Evolutionary conservation across 108 stramenopile genomes (phyloP), one percentile per base, ranked within the genome.

Genomic region (Pseudonitzschia multiseries): DNA sequence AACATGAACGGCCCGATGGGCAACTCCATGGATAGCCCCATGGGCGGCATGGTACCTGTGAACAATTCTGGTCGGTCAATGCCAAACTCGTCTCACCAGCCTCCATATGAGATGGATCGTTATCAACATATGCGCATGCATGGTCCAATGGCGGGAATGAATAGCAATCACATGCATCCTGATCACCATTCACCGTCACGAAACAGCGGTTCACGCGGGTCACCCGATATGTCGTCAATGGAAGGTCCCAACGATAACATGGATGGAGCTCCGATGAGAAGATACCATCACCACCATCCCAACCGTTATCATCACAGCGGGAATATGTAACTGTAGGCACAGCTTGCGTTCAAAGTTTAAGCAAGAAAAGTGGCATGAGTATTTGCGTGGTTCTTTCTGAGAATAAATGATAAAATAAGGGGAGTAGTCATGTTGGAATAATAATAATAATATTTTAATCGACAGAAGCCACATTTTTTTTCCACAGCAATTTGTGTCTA

Each of bases 231-330:
- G 54, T 2, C 22, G 20, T 24, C 54, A 24, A 22, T 20, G 9
- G 54, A 56, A 21, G 54, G 24, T 24, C 24, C 2, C 24, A 12
- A 56, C 22, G 28, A 67, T 22, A 67, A 50, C 22, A 67, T 67
- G 46, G 46, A 67, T 48, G 46, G 46, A 29, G 66, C 46, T 22
- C 4, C 24, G 42, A 67, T 67, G 66, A 67, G 66, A 50, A 44
- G 66, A 48, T 67, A 43, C 66, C 66, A 67, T 6, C 24, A 67
- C 2, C 61, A 62, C 6, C 36, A 36, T 36, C 36, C 36, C 4
- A 62, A 20, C 20, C 61, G 17, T 36, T 62, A 62, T 56, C 21
- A 56, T 18, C n/a, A 62, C n/a, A 15, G 57, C n/a, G 57, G 57
- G 57, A 59, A 27, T 14, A 59, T 59, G 57, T 59, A 59, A 31